Evolutionary conservation across 441 rosid genomes (phyloP), one percentile per base, ranked within the genome.

Genomic region (Croton laevigatus): DNA sequence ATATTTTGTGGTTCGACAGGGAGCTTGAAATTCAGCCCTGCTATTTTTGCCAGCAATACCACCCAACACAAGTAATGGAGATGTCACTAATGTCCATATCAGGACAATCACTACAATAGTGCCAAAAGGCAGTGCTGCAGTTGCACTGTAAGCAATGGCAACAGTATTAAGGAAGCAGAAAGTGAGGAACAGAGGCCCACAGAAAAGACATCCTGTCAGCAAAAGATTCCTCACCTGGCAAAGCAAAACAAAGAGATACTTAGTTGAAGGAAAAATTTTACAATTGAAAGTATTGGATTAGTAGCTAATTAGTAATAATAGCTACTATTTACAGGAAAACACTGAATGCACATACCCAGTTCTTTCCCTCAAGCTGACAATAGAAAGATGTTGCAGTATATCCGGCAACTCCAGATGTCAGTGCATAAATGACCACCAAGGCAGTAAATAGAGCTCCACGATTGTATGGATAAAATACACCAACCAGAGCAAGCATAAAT

Each of bases 31-130:
- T 81, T 91, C 97, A 8, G 91, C 84, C 79, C 85, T 86, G 80
- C 94, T 89, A 71, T 91, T 91, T 75, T 89, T 91, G 34, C 97
- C 97, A 11, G 94, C 94, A 74, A 91, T 91, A 51, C 97, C 97
- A 79, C 97, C 97, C 81, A 91, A 81, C 6, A 91, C 96, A 44
- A 90, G 93, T 49, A 88, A 80, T 16, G 93, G 93, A 5, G 91
- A 82, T 49, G 96, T 88, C 32, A 90, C 90, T 27, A 90, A 79
- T 22, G 90, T 78, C 96, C 96, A 88, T 74, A 90, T 87, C 40
- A 90, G 89, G 70, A 84, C 78, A 45, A 90, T 90, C 16, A 90
- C 96, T 34, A 88, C 84, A 62, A 90, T 88, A 34, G 93, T 90
- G 62, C 96, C 96, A 49, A 90, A 85, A 44, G 96, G 96, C 58